These are phyloP conservation scores for Diaporthe helianthi DNA, from an alignment of 2,329 filamentous ascomycete genomes.

Conservation along the genomic window DNA sequence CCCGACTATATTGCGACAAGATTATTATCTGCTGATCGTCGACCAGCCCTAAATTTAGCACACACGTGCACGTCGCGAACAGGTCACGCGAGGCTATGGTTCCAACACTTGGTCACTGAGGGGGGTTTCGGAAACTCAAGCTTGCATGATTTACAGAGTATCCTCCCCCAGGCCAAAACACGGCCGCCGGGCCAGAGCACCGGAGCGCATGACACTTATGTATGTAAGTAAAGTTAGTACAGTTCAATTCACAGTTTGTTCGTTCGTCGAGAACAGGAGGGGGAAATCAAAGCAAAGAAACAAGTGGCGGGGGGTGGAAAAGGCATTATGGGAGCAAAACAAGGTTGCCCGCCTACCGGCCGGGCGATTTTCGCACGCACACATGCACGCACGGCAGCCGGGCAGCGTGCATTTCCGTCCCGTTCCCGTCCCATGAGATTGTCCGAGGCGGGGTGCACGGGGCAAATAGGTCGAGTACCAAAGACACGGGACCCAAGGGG, in stretches of 20 bases:
- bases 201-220: slow-evolving; percentile 10
- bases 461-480: slow-evolving; percentile 7
- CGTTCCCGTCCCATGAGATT: slow-evolving; percentile 27
- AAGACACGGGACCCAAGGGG: slow-evolving; percentile 17
- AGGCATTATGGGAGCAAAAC: neutral
- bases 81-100: slow-evolving; percentile 13
- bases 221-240: no score
- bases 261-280: slow-evolving; percentile 12
- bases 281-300: neutral
- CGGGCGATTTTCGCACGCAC: slow-evolving; percentile 19
- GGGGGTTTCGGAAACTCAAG: neutral
- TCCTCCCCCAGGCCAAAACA: slow-evolving; percentile 10
- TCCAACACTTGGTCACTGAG: neutral
- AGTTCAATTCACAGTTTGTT: neutral
- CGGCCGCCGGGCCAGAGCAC: slow-evolving; percentile 19
- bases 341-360: slow-evolving; percentile 18
- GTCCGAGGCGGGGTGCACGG: slow-evolving; percentile 22
- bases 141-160: slow-evolving; percentile 16
- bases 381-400: slow-evolving; percentile 27
- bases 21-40: slow-evolving; percentile 17
- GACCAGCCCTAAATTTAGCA: slow-evolving; percentile 7
- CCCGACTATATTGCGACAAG: slow-evolving; percentile 20
- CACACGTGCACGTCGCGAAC: slow-evolving; percentile 6
- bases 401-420: slow-evolving; percentile 30
- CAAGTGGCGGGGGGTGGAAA: neutral